These are phyloP conservation scores for Torulaspora pretoriensis DNA, from an alignment of 1,139 yeast genomes.

Conservation along the genomic window DNA sequence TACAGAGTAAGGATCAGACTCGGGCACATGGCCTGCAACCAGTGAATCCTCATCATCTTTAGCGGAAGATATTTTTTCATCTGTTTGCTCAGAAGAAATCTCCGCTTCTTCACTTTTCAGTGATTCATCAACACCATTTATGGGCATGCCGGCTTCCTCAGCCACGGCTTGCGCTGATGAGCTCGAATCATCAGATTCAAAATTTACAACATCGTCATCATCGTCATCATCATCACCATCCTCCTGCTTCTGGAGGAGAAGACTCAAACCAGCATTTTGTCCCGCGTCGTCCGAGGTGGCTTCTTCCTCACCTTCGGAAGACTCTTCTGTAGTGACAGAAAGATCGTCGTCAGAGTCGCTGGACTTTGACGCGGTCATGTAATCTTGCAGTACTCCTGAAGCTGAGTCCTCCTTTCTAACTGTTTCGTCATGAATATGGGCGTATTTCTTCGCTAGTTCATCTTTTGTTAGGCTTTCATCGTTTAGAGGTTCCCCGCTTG, in stretches of 20 bases:
- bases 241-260: slow-evolving; percentile 17
- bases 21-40: slow-evolving; percentile 6
- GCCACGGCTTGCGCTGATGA: slow-evolving; percentile 19
- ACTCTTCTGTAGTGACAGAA: slow-evolving; percentile 26
- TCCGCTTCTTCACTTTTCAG: background rate
- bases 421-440: background rate
- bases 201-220: slow-evolving; percentile 26
- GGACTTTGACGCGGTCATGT: background rate
- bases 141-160: slow-evolving; percentile 14
- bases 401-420: background rate
- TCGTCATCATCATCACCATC: slow-evolving; percentile 24
- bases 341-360: slow-evolving; percentile 16
- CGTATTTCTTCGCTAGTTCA: slow-evolving; percentile 1
- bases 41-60: slow-evolving; percentile 19
- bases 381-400: background rate
- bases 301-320: slow-evolving; percentile 40
- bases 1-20: slow-evolving; percentile 45
- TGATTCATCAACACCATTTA: slow-evolving; percentile 12
- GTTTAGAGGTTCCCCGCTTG: slow-evolving; percentile 13
- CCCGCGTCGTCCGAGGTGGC: background rate
- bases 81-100: background rate
- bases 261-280: slow-evolving; percentile 9
- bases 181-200: slow-evolving; percentile 7
- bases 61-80: slow-evolving; percentile 10
- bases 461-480: slow-evolving; percentile 12